Evolutionary conservation across 1,284 basidiomycete genomes (phyloP), one percentile per base, ranked within the genome.

Genomic region (Heterobasidion occidentale): DNA sequence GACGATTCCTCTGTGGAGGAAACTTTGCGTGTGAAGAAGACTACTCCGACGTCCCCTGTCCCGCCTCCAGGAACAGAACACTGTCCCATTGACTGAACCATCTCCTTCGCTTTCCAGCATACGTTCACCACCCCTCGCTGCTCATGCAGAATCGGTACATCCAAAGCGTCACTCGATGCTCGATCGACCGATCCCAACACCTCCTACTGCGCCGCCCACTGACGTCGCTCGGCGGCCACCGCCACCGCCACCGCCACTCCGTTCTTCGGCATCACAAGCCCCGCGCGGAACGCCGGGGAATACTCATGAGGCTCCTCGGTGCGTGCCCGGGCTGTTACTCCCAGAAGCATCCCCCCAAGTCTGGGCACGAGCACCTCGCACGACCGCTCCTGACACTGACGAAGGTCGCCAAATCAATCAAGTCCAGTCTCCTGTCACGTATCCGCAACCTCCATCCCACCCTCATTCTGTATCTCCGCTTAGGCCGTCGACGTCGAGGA

Each of bases 181-280:
- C 12, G 65, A 65, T 47, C 56, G 65, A 19, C 63, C 65, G 3
- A 60, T 66, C 8, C 59, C 63, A 4, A 61, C 58, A 33, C 60
- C 58, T 20, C 56, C 55, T 11, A 49, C 56, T 17, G 35, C 54
- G 1, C 20, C 36, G 17, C 52, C 46, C 47, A 20, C 36, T 20
- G 46, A 9, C 34, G 53, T 36, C 27, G 57, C 36, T 47, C 51
- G 51, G 19, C 55, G 45, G 55, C 56, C 58, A 35, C 59, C 58
- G 14, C 56, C 53, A 14, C 62, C 59, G 46, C 61, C 69, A 12
- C 64, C 67, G 5, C 66, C 63, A 2, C 60, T 17, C 20, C 52
- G 52, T 38, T 46, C 52, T 6, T 35, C 53, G 12, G 12, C 19
- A 33, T 48, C 46, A 2, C 11, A 11, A 48, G 46, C 46, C 11